Percentiles rank a stretch among this genome's conserved stretches.
These are phyloP conservation scores for Boehmeria nivea DNA, from an alignment of 306 rosid genomes.

Conservation along the genomic window DNA sequence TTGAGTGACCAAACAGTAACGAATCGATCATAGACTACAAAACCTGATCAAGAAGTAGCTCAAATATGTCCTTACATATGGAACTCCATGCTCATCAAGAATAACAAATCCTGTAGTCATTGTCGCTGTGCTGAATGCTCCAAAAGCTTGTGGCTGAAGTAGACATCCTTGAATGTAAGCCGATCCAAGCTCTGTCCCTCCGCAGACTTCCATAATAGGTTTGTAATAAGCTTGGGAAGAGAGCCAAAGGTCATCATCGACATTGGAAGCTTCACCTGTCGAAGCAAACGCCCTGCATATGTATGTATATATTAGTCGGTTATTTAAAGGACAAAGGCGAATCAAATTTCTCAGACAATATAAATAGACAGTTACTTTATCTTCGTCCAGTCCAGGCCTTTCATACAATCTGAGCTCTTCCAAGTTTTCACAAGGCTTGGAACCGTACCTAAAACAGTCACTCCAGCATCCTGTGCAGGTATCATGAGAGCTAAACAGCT, in stretches of 20 bases:
- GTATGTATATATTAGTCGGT: slow-evolving; percentile 5
- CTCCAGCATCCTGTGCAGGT: slow-evolving; percentile 68
- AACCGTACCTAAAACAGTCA: slow-evolving; percentile 81
- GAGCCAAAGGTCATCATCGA: slow-evolving; percentile 90
- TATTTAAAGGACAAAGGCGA: slow-evolving; percentile 8
- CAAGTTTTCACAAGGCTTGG: slow-evolving; percentile 89
- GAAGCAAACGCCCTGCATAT: slow-evolving; percentile 58
- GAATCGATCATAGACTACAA: no score
- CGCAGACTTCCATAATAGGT: slow-evolving; percentile 62
- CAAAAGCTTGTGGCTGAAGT: slow-evolving; percentile 84
- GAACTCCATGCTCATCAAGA: slow-evolving; percentile 64
- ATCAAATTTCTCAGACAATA: background rate
- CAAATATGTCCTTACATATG: slow-evolving; percentile 47
- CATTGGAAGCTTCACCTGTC: slow-evolving; percentile 69
- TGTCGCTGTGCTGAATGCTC: slow-evolving; percentile 65
- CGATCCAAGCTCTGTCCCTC: slow-evolving; percentile 85
- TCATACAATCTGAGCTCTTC: slow-evolving; percentile 73
- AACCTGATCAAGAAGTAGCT: no score
- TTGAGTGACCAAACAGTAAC: no score
- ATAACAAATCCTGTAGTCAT: slow-evolving; percentile 69
- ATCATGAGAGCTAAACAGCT: no score
- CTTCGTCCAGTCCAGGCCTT: slow-evolving; percentile 85
- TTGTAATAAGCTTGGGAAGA: slow-evolving; percentile 68
- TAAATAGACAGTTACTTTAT: slow-evolving; percentile 48
- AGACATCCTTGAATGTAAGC: slow-evolving; percentile 51